These are phyloP conservation scores for Brassica rapa DNA, from an alignment of 345 rosid species.

Conservation along the genomic window DNA sequence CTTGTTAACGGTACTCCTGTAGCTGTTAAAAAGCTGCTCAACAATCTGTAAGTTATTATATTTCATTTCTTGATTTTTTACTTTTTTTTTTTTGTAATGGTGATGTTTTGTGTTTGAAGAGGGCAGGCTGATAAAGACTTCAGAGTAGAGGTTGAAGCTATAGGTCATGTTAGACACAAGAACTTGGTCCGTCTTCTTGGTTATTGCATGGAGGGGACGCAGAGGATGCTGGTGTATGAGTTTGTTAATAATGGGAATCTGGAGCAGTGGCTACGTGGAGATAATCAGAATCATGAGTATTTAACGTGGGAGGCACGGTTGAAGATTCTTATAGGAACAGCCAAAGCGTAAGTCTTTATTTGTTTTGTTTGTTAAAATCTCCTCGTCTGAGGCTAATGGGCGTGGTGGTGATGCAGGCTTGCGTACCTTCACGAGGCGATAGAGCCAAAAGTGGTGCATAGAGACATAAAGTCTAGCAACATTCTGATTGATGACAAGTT, in stretches of 20 bases:
- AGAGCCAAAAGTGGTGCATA: constrained; percentile 98
- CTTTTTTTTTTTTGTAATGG: neutral
- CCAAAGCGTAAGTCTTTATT: constrained; percentile 73
- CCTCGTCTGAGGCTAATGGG: constrained; percentile 2
- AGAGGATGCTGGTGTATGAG: constrained; percentile 85
- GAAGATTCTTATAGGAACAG: constrained; percentile 78
- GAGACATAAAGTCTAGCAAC: constrained; percentile 97
- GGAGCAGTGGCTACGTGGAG: constrained; percentile 95
- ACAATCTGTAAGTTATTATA: constrained; percentile 63
- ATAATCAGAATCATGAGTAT: constrained; percentile 66
- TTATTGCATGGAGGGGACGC: constrained; percentile 93
- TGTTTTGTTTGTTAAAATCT: neutral
- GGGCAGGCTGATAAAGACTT: constrained; percentile 97
- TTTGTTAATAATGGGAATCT: constrained; percentile 86
- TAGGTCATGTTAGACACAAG: constrained; percentile 93
- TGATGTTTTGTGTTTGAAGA: constrained; percentile 45
- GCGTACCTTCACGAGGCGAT: constrained; percentile 97
- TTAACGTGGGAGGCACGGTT: constrained; percentile 90
- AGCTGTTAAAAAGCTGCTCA: constrained; percentile 94
- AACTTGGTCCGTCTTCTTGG: constrained; percentile 92
- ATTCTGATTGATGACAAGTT: constrained; percentile 88
- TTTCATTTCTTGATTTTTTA: neutral
- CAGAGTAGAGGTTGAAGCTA: constrained; percentile 93
- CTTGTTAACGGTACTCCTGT: constrained; percentile 78
- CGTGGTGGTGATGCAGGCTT: constrained; percentile 56